Base-by-base conservation (phyloP, 441 rosid species). In the Erodium texanum region DNA sequence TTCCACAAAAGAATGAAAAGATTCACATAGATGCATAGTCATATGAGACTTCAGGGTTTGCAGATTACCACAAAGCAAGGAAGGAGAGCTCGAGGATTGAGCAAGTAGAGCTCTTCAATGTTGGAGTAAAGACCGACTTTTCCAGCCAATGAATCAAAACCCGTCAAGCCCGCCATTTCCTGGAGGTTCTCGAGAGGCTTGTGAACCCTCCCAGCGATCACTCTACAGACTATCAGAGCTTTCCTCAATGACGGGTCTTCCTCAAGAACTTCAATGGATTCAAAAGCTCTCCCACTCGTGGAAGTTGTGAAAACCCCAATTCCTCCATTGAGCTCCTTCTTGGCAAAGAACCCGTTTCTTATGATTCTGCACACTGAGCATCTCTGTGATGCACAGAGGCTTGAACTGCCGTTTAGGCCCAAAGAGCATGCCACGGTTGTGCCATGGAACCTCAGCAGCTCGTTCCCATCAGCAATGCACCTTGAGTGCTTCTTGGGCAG, bases 101-200 rank as follows among this genome's bases (percentile, higher is more conserved):
- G 70, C 3, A 82, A 14, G 67, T 73, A 85, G 11, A 90, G 85
- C 67, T 88, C 95, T 38, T 85, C 89, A 70, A 84, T 70, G 9
- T 62, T 76, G 0, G 79, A 80, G 29, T 66, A 32, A 9, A 64
- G 69, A 61, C 83, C 89, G 24, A 84, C 22, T 70, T 86, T 85
- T 58, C 98, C 98, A 2, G 98, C 97, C 73, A 93, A 82, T 11
- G 98, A 93, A 81, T 93, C 98, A 70, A 93, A 90, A 75, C 97
- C 98, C 10, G 81, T 84, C 77, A 87, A 87, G 29, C 94, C 85
- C 32, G 86, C 76, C 74, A 87, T 81, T 79, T 89, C 96, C 73
- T 85, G 88, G 76, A 85, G 85, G 72, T 93, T 87, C 77, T 90
- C 97, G 78, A 93, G 74, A 20, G 94, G 97, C 79, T 89, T 80